These are phyloP conservation scores for Meyerozyma guilliermondii DNA, from an alignment of 1,139 yeast genomes.

Conservation along the genomic window DNA sequence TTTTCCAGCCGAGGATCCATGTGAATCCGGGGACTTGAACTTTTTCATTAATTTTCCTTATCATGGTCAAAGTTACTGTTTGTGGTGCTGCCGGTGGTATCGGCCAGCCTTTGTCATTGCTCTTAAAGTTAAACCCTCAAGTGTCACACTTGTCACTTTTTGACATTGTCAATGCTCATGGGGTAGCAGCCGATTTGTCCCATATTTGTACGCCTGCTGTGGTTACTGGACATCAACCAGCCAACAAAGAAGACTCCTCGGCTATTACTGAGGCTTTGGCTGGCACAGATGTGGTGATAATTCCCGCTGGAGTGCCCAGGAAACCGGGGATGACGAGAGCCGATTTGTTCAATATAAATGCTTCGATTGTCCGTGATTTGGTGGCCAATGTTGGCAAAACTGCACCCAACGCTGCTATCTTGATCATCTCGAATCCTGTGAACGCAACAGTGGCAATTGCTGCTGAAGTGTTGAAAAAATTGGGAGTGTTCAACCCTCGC, in stretches of 20 bases:
- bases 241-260: conserved; percentile 40
- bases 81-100: conserved; percentile 82
- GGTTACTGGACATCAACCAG: conserved; percentile 54
- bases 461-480: conserved; percentile 59
- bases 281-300: conserved; percentile 56
- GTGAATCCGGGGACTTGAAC: background rate
- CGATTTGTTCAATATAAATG: conserved; percentile 70
- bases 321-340: conserved; percentile 81
- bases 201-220: conserved; percentile 61
- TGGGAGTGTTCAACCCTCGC: conserved; percentile 58
- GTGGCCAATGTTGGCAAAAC: conserved; percentile 53
- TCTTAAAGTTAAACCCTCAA: conserved; percentile 53
- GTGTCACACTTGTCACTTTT: conserved; percentile 55
- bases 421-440: conserved; percentile 71
- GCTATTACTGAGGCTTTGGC: conserved; percentile 47
- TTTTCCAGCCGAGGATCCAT: conserved; percentile 1
- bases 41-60: background rate
- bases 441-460: conserved; percentile 75
- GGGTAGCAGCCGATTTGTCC: conserved; percentile 71
- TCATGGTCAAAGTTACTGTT: conserved; percentile 64
- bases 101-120: conserved; percentile 69
- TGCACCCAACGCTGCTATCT: conserved; percentile 59
- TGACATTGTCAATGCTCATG: conserved; percentile 64
- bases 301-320: conserved; percentile 82
- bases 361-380: conserved; percentile 58